Base-by-base conservation (phyloP, 2,329 filamentous ascomycete genomes). In the Teratosphaeria pseudoeucalypti region DNA sequence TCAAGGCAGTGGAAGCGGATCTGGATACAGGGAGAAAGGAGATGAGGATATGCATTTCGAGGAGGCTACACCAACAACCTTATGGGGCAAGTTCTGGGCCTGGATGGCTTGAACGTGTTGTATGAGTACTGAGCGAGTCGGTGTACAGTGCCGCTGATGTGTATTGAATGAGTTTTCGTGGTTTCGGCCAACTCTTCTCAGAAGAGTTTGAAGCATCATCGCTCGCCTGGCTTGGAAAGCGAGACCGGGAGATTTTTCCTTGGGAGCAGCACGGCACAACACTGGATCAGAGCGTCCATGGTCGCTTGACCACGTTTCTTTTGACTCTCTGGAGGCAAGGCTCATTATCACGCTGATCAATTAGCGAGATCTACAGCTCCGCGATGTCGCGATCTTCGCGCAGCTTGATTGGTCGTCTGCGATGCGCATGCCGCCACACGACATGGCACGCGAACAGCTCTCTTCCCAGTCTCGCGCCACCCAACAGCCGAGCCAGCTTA, bases 1-100 rank as follows among this genome's bases (percentile, higher is more conserved):
- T 79, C 62, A 72, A 71, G 9, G 66, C 76, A 2, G 61, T 62
- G 5, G 74, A 78, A 16, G 76, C 76, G 10, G 77, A 79, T 62
- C 63, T 79, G 19, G 61, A 75, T 14, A 73, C 71, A 19, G 77
- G 77, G 7, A 70, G 75, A 27, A 68, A 68, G 64, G 71, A 74
- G 59, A 60, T 74, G 71, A 74, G 6, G 71, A 71, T 26, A 67
- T 70, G 68, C 62, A 61, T 34, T 70, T 71, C 54, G 68, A 71
- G 27, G 69, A 73, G 60, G 65, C 60, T 19, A 59, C 63, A 58
- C 70, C 70, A 6, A 71, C 65, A n/a, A 69, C 66, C 34, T 19
- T 64, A 11, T 71, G 68, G 68, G 68, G 67, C 49, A 72, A 70
- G 62, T 67, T 72, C 55, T 70, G 68, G 67, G 63, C 62, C 23